A percentile compares a stretch with the other conserved stretches of the same genome.
These are phyloP conservation scores for Zancudomyces culisetae DNA, from an alignment of 371 early-diverging fungal species.

Conservation along the genomic window DNA sequence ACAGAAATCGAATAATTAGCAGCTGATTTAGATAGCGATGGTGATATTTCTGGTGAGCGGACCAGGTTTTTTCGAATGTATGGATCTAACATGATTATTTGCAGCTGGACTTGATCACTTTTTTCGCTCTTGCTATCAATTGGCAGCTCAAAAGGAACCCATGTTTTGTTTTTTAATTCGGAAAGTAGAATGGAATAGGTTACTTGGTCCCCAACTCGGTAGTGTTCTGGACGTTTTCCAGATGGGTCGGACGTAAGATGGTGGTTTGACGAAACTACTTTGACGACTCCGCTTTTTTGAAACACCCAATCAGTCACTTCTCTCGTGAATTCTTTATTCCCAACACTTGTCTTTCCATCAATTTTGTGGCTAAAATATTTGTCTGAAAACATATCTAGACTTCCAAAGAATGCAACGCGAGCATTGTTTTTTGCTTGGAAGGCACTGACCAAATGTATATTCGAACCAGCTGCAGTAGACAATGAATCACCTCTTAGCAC, in stretches of 20 bases:
- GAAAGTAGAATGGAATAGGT: constrained; percentile 59
- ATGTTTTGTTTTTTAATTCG: constrained; percentile 52
- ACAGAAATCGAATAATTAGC: constrained; percentile 23
- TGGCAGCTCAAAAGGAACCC: constrained; percentile 43
- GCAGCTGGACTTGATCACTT: constrained; percentile 64
- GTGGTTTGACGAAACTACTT: constrained; percentile 37
- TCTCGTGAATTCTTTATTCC: constrained; percentile 48
- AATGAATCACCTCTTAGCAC: constrained; percentile 19
- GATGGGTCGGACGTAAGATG: constrained; percentile 27
- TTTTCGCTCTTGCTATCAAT: constrained; percentile 7
- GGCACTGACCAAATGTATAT: constrained; percentile 47
- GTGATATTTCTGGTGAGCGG: constrained; percentile 15
- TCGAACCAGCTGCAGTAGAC: constrained; percentile 30
- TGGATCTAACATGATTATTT: constrained; percentile 90
- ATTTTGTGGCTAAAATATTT: constrained; percentile 4
- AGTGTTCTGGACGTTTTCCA: constrained; percentile 28
- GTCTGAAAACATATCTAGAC: constrained; percentile 50
- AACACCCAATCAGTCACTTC: constrained; percentile 76
- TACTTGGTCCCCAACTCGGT: constrained; percentile 79
- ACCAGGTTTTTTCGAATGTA: constrained; percentile 70
- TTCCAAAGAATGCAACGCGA: constrained; percentile 66
- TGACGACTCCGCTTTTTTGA: constrained; percentile 78
- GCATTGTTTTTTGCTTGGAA: constrained; percentile 81
- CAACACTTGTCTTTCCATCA: constrained; percentile 16
- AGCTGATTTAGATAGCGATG: constrained; percentile 4